Base-by-base conservation (phyloP, 495 filamentous ascomycete species). In the Aspergillus steynii region DNA sequence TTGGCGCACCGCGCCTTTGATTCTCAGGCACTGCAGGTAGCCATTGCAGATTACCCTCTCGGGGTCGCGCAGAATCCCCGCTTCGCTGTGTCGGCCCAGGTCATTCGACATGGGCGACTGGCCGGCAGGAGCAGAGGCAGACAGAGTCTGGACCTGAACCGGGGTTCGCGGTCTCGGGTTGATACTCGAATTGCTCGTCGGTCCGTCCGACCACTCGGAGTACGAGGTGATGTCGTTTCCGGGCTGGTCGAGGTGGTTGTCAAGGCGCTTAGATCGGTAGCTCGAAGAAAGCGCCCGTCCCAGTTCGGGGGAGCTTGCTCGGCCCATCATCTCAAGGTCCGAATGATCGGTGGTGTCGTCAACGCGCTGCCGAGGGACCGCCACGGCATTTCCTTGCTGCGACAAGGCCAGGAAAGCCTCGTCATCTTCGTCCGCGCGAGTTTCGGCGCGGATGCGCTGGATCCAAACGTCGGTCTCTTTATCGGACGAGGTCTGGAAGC, bases 31-130 rank as follows among this genome's bases (percentile, higher is more conserved):
- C 72, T 91, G 89, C 46, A 97, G 85, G 77, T 92, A 94, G 25
- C 94, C 92, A 71, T 97, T 92, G 84, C 91, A 96, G 49, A 97
- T 84, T 25, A 98, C 89, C 34, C 93, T 80, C 63, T 90, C 88
- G 63, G 79, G 83, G 67, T 92, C 85, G 34, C 83, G 80, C 26
- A 88, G 66, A 55, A 81, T 77, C 32, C 83, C 80, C 29, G 82
- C 74, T 2, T 76, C 77, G 64, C 85, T 85, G 48, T 75, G 70
- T 61, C 88, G 84, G 67, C 83, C 87, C 14, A 74, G 65, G 59
- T 87, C 89, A 46, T 83, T 79, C 20, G 78, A 75, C 42, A 72
- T 61, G 5, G 65, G 53, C 51, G 72, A 61, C 47, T 68, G 70
- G 57, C 63, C 68, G 9, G 69, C 68, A 32, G 68, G 70, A 1